These are phyloP conservation scores for Debaryomyces prosopidis DNA, from an alignment of 805 yeast species.

Conservation along the genomic window DNA sequence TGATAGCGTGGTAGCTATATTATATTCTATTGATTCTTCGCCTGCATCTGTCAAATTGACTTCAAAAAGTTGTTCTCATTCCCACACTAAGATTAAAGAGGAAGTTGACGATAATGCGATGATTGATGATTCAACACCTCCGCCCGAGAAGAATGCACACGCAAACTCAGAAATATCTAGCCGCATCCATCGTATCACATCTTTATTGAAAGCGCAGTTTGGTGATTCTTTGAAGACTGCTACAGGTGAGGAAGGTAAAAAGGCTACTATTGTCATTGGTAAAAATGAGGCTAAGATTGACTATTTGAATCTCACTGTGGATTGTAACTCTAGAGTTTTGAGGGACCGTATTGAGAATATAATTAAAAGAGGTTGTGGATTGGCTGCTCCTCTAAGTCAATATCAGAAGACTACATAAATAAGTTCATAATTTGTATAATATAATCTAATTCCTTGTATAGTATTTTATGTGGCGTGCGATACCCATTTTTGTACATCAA, in stretches of 20 bases:
- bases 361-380: slow-evolving; percentile 69
- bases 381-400: slow-evolving; percentile 81
- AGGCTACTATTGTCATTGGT: slow-evolving; percentile 72
- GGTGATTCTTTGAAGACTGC: slow-evolving; percentile 63
- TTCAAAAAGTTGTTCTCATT: slow-evolving; percentile 56
- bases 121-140: slow-evolving; percentile 8
- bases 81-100: slow-evolving; percentile 19
- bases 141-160: slow-evolving; percentile 21
- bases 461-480: background rate
- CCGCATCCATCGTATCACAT: slow-evolving; percentile 50
- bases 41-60: slow-evolving; percentile 93
- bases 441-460: background rate
- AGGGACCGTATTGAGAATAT: slow-evolving; percentile 83
- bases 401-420: slow-evolving; percentile 18
- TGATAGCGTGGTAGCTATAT: slow-evolving; percentile 86
- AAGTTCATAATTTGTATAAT: background rate
- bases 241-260: slow-evolving; percentile 36
- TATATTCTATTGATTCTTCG: slow-evolving; percentile 88
- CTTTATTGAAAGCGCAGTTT: slow-evolving; percentile 78
- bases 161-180: slow-evolving; percentile 27
- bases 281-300: slow-evolving; percentile 70
- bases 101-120: slow-evolving; percentile 19
- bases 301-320: slow-evolving; percentile 63
- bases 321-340: slow-evolving; percentile 71
- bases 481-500: background rate